Evolutionary conservation across 306 rosid species (phyloP).

Genomic region (Mimosa pudica): DNA sequence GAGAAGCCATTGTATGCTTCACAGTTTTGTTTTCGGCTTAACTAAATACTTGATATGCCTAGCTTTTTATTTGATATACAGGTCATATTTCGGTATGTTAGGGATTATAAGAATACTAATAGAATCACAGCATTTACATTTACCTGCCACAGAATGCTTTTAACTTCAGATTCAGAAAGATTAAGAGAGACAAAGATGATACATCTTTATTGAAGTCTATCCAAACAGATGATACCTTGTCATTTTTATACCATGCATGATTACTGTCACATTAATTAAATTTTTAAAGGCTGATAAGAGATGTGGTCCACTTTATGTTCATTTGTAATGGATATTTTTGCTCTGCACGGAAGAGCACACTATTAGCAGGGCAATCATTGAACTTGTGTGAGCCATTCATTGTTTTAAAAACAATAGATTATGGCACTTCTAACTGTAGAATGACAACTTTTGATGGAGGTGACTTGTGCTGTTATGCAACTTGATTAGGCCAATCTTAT

Average conservation of each 20-base stretch:
- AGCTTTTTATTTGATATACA: not conserved
- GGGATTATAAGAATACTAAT: constrained; percentile 6
- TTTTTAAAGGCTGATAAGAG: not conserved
- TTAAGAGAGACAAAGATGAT: not conserved
- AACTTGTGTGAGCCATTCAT: constrained; percentile 33
- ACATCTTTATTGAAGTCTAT: not conserved
- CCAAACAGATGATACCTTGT: not conserved
- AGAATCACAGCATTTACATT: not conserved
- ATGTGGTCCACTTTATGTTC: not conserved
- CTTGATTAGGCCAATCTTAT: constrained; percentile 31
- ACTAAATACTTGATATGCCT: not conserved
- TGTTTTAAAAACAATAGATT: constrained; percentile 15
- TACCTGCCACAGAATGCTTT: not conserved
- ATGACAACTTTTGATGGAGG: constrained; percentile 31
- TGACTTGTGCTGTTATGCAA: constrained; percentile 26
- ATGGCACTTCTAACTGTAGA: constrained; percentile 7
- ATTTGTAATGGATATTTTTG: not conserved
- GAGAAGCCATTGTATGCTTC: constrained; percentile 31
- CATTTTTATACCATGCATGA: not conserved
- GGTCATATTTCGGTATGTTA: not conserved
- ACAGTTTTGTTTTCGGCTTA: constrained; percentile 30
- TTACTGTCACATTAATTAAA: not conserved
- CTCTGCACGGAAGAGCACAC: not conserved
- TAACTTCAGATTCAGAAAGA: not conserved
- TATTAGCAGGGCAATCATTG: constrained; percentile 3